Conservation (phyloP, 225 moss, liverwort and hornwort genomes). For the Straminergon stramineum region DNA sequence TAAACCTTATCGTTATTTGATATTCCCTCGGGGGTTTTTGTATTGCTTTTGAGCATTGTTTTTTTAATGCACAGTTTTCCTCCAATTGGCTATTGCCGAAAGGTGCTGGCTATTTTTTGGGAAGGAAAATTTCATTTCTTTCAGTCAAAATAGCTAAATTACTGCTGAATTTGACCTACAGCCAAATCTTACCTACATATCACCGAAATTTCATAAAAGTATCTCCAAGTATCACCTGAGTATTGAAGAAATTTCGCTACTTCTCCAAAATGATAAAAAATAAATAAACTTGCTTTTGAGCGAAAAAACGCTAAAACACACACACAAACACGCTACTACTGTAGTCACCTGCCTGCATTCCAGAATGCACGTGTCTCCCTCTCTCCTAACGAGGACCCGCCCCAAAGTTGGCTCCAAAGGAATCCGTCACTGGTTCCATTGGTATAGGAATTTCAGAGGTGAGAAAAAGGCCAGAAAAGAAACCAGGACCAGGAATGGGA, state of each 20-base stretch:
- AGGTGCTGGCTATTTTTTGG: no score
- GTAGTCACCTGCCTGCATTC: not conserved
- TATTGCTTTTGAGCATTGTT: rapidly evolving
- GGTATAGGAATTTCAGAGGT: not conserved
- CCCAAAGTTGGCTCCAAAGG: not conserved
- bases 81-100: rapidly evolving
- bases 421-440: not conserved
- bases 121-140: not conserved
- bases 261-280: not conserved
- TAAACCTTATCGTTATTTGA: not conserved
- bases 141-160: not conserved
- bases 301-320: no score
- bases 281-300: not conserved
- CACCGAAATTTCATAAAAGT: not conserved
- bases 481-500: not conserved
- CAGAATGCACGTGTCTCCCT: not conserved
- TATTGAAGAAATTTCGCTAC: not conserved
- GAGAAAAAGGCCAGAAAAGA: not conserved
- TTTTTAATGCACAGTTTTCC: rapidly evolving
- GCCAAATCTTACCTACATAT: not conserved
- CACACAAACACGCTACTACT: not conserved
- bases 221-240: not conserved
- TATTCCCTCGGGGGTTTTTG: no score
- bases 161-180: no score
- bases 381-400: not conserved